These are phyloP conservation scores for Penicillium freii DNA, from an alignment of 2,329 filamentous ascomycete genomes.

Conservation along the genomic window DNA sequence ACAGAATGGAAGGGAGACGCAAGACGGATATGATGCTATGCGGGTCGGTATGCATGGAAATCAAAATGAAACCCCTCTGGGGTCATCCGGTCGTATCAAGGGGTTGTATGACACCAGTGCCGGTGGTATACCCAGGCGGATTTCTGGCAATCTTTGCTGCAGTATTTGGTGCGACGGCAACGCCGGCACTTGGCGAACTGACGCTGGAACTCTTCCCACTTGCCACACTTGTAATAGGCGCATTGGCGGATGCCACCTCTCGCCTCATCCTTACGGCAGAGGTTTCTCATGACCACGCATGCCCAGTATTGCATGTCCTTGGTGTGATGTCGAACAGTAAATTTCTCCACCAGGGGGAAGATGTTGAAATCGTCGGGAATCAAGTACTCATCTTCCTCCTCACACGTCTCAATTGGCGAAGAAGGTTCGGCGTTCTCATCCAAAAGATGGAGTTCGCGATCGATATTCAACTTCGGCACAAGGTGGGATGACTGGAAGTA, in stretches of 20 bases:
- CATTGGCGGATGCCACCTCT: slow-evolving; percentile 93
- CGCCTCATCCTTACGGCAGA: slow-evolving; percentile 96
- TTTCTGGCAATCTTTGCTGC: slow-evolving; percentile 99
- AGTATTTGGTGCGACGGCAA: slow-evolving; percentile 96
- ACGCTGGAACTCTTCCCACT: slow-evolving; percentile 94
- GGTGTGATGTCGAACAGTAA: slow-evolving; percentile 90
- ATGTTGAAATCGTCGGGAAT: slow-evolving; percentile 96
- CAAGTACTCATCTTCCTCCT: slow-evolving; percentile 81
- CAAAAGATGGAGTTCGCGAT: slow-evolving; percentile 75
- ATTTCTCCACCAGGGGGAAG: slow-evolving; percentile 96
- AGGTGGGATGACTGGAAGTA: slow-evolving; percentile 96
- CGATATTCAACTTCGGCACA: slow-evolving; percentile 87
- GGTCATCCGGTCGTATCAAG: slow-evolving; percentile 33
- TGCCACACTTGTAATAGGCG: slow-evolving; percentile 96
- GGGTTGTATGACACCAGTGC: slow-evolving; percentile 75
- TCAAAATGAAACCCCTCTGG: slow-evolving; percentile 29
- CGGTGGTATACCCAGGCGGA: slow-evolving; percentile 97
- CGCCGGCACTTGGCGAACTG: slow-evolving; percentile 98
- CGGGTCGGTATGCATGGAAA: slow-evolving; percentile 37
- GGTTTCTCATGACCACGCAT: slow-evolving; percentile 96
- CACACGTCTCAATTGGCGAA: slow-evolving; percentile 39
- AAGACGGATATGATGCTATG: slow-evolving; percentile 39
- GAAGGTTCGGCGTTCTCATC: slow-evolving; percentile 62
- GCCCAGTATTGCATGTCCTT: slow-evolving; percentile 99
- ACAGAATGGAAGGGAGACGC: slow-evolving; percentile 24